A percentile compares a stretch with the other conserved stretches of the same genome.
Evolutionary conservation across 257 asterid genomes (phyloP).

Genomic region (Osmanthus fragrans): DNA sequence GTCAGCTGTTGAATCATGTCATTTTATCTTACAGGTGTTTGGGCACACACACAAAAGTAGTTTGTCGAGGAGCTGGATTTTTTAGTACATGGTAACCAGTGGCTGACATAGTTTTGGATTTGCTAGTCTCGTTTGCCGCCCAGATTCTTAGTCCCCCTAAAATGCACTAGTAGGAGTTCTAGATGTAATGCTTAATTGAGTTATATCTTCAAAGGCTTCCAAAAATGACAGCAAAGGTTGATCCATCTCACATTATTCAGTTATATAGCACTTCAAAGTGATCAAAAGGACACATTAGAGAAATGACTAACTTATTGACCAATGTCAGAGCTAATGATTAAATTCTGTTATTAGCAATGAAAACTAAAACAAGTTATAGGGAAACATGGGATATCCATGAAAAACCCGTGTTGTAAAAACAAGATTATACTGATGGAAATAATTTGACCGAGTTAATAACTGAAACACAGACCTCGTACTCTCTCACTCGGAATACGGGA

Average conservation of each 20-base stretch:
- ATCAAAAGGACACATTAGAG: background rate
- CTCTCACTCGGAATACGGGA: slow-evolving; percentile 79
- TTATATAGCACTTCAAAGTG: background rate
- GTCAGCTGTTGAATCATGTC: background rate
- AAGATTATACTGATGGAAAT: slow-evolving; percentile 4
- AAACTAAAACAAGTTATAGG: slow-evolving; percentile 11
- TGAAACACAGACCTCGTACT: slow-evolving; percentile 74
- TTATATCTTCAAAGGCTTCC: slow-evolving; percentile 11
- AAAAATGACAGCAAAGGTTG: background rate
- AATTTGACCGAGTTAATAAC: slow-evolving; percentile 2
- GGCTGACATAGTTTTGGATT: slow-evolving; percentile 11
- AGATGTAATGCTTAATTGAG: background rate
- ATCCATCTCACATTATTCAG: background rate
- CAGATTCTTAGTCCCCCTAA: background rate
- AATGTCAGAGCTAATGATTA: background rate
- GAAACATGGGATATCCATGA: background rate
- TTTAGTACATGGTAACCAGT: slow-evolving; percentile 4
- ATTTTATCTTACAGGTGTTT: background rate
- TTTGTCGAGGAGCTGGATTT: background rate
- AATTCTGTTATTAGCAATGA: slow-evolving; percentile 11
- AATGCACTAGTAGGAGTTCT: background rate
- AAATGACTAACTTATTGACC: background rate
- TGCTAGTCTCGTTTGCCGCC: slow-evolving; percentile 6
- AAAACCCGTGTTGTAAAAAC: background rate
- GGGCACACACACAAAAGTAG: background rate